Conservation (phyloP, 176 grass and related monocot genomes). For the Cenchrus fungigraminus region DNA sequence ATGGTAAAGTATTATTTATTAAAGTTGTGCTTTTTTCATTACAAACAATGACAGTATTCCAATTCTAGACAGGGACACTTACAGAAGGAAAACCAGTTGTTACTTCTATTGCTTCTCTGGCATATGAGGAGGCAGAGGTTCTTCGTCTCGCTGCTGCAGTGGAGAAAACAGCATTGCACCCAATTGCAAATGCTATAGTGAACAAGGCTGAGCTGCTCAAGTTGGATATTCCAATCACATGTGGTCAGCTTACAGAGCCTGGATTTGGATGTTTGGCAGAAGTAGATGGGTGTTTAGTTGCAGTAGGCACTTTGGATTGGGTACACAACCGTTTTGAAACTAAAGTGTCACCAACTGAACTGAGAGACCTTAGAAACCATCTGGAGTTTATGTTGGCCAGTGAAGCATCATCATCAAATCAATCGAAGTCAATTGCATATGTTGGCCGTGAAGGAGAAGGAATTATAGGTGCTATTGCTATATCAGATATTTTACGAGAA, state of each 20-base stretch:
- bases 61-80: slow-evolving; percentile 77
- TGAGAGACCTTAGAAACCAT: slow-evolving; percentile 62
- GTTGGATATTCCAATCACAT: slow-evolving; percentile 72
- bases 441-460: slow-evolving; percentile 89
- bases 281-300: slow-evolving; percentile 87
- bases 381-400: slow-evolving; percentile 53
- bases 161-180: slow-evolving; percentile 92
- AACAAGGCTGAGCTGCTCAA: slow-evolving; percentile 72
- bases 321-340: slow-evolving; percentile 77
- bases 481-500: slow-evolving; percentile 86
- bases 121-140: slow-evolving; percentile 64
- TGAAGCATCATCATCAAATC: slow-evolving; percentile 57
- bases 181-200: slow-evolving; percentile 93
- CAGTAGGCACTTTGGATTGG: slow-evolving; percentile 86
- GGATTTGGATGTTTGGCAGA: slow-evolving; percentile 96
- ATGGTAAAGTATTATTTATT: slow-evolving; percentile 1
- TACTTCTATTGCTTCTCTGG: slow-evolving; percentile 74
- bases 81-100: slow-evolving; percentile 96
- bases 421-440: slow-evolving; percentile 87
- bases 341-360: slow-evolving; percentile 51
- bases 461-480: slow-evolving; percentile 85
- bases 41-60: slow-evolving; percentile 4
- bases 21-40: neutral
- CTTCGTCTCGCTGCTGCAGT: slow-evolving; percentile 92
- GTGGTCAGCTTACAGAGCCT: slow-evolving; percentile 82